These are phyloP conservation scores for Platismatia glauca DNA, from an alignment of 495 filamentous ascomycete species.

Conservation along the genomic window DNA sequence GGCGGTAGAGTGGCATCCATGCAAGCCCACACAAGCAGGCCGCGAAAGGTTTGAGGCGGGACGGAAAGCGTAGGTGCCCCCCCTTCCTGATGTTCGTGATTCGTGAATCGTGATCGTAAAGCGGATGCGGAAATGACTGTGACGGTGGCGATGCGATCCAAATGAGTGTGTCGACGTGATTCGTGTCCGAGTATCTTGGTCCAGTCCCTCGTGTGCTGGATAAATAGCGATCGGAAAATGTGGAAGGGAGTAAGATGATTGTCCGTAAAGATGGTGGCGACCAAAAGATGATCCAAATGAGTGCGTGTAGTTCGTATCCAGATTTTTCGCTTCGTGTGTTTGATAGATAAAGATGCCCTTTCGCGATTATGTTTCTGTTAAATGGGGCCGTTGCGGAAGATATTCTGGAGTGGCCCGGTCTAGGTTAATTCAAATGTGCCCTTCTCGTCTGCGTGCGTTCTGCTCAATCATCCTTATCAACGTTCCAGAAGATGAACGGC, in stretches of 20 bases:
- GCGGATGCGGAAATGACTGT: conserved; percentile 1
- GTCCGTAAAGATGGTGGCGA: background rate
- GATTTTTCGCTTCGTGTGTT: background rate
- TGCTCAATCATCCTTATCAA: conserved; percentile 21
- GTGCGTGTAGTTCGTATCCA: background rate
- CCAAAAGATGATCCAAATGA: background rate
- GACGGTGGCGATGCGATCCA: background rate
- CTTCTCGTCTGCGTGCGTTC: background rate
- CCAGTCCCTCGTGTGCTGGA: background rate
- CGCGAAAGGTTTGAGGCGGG: background rate
- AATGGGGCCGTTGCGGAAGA: background rate
- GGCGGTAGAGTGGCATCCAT: background rate
- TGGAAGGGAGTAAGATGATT: background rate
- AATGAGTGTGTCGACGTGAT: background rate
- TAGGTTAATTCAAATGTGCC: background rate
- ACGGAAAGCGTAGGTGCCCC: background rate
- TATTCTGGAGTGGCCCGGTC: background rate
- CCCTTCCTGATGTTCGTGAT: no score
- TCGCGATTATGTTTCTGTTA: background rate
- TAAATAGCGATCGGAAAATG: background rate
- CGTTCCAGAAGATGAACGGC: conserved; percentile 50
- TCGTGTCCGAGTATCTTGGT: background rate
- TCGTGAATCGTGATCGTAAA: background rate
- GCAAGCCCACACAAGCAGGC: background rate
- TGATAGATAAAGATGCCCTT: background rate